These are phyloP conservation scores for Babesia ovata DNA, from an alignment of 169 alveolate genomes.

Conservation along the genomic window DNA sequence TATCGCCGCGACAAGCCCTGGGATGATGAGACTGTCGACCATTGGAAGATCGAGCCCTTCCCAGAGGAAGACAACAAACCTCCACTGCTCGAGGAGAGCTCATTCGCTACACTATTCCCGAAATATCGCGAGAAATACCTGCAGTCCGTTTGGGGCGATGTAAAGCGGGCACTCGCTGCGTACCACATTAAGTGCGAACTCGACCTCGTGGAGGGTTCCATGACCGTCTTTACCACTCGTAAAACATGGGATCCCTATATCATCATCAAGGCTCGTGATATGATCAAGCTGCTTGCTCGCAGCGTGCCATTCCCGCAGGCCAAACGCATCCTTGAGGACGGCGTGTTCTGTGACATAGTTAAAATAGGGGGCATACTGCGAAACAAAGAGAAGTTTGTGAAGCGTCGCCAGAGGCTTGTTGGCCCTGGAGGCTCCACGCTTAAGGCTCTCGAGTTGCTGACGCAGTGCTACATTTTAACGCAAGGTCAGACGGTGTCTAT, in stretches of 20 bases:
- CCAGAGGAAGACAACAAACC: conserved; percentile 77
- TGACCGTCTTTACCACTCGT: conserved; percentile 96
- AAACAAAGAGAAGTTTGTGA: conserved; percentile 95
- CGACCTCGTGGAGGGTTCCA: conserved; percentile 97
- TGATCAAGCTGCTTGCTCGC: conserved; percentile 95
- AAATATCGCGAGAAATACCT: conserved; percentile 97
- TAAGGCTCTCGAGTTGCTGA: conserved; percentile 96
- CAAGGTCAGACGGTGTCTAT: conserved; percentile 98
- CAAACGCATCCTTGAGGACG: conserved; percentile 92
- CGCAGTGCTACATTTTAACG: conserved; percentile 97
- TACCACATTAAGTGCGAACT: conserved; percentile 93
- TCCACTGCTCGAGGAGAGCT: conserved; percentile 92
- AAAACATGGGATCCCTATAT: conserved; percentile 98
- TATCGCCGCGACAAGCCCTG: conserved; percentile 98
- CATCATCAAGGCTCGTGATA: conserved; percentile 91
- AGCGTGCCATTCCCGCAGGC: conserved; percentile 99
- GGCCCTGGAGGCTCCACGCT: conserved; percentile 99
- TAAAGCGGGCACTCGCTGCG: conserved; percentile 86
- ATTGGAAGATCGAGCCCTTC: conserved; percentile 95
- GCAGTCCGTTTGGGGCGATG: conserved; percentile 95
- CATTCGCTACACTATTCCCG: conserved; percentile 97
- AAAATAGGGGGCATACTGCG: conserved; percentile 94
- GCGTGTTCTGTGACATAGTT: conserved; percentile 93
- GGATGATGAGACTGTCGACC: conserved; percentile 98
- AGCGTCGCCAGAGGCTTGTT: conserved; percentile 97